These are phyloP conservation scores for Isabelozyma gotoi DNA, from an alignment of 805 yeast genomes.

Conservation along the genomic window DNA sequence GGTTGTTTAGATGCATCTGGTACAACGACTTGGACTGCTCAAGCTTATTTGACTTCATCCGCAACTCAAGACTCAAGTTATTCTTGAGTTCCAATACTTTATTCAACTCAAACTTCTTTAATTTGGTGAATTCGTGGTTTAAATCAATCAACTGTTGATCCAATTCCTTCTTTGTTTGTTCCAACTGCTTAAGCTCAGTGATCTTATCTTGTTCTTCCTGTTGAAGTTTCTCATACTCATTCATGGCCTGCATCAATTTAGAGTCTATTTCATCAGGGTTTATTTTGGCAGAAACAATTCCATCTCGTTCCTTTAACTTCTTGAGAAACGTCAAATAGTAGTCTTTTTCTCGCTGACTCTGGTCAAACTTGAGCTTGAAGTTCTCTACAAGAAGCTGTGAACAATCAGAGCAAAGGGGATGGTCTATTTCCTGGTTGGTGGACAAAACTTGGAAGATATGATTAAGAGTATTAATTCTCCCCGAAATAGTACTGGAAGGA, in stretches of 20 bases:
- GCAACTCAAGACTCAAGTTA: conserved; percentile 51
- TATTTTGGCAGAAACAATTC: conserved; percentile 7
- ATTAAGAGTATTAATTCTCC: conserved; percentile 52
- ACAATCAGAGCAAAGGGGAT: conserved; percentile 88
- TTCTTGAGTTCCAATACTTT: conserved; percentile 53
- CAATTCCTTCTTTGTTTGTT: conserved; percentile 42
- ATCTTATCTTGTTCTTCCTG: conserved; percentile 31
- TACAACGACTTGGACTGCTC: conserved; percentile 64
- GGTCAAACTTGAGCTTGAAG: conserved; percentile 69
- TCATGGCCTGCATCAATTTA: conserved; percentile 45
- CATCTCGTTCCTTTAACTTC: conserved; percentile 49
- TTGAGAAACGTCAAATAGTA: conserved; percentile 71
- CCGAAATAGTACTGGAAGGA: conserved; percentile 36
- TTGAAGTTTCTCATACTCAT: conserved; percentile 48
- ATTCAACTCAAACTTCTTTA: conserved; percentile 44
- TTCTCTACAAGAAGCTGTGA: conserved; percentile 63
- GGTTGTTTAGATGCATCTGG: conserved; percentile 58
- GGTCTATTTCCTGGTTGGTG: conserved; percentile 66
- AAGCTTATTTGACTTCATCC: conserved; percentile 51
- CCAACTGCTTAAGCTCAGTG: conserved; percentile 35
- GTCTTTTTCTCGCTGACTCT: conserved; percentile 74
- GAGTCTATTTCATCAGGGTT: conserved; percentile 16
- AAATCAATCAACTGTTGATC: conserved; percentile 49
- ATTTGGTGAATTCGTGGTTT: conserved; percentile 33
- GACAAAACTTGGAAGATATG: conserved; percentile 73